Evolutionary conservation across 345 rosid genomes (phyloP).

Genomic region (Jatropha curcas): DNA sequence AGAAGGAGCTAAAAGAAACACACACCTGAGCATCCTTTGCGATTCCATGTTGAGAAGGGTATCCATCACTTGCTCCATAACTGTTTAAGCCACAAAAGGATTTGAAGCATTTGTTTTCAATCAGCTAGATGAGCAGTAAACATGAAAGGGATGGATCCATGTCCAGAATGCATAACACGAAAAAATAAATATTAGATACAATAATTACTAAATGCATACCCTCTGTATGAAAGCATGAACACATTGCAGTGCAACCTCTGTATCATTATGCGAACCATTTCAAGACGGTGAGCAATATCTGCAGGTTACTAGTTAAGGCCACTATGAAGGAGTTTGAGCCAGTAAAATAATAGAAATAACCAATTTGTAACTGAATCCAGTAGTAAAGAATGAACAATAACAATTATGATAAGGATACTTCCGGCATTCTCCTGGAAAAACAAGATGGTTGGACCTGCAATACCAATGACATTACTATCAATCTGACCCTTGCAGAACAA

Average conservation of each 20-base stretch:
- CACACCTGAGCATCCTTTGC: constrained; percentile 88
- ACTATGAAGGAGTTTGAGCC: constrained; percentile 16
- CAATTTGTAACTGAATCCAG: neutral
- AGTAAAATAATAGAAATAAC: constrained; percentile 13
- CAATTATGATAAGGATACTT: constrained; percentile 68
- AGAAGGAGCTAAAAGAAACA: constrained; percentile 15
- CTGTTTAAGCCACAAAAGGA: constrained; percentile 37
- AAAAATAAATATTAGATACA: neutral
- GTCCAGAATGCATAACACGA: constrained; percentile 11
- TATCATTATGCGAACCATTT: constrained; percentile 86
- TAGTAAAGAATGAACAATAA: neutral
- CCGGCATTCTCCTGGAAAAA: constrained; percentile 99
- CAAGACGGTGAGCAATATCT: constrained; percentile 99
- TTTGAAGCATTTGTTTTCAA: constrained; percentile 25
- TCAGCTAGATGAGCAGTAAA: constrained; percentile 17
- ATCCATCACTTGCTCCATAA: constrained; percentile 95
- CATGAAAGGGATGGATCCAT: constrained; percentile 9
- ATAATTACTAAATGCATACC: constrained; percentile 47
- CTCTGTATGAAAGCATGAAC: constrained; percentile 98
- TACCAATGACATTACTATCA: constrained; percentile 8
- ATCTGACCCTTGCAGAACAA: constrained; percentile 10
- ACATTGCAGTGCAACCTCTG: constrained; percentile 90
- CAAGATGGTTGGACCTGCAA: constrained; percentile 94
- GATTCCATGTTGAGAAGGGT: constrained; percentile 94
- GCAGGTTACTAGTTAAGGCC: constrained; percentile 50